phyloP scores from a whole-genome alignment of 139 green algal genomes.

The Micromonas commoda region DNA sequence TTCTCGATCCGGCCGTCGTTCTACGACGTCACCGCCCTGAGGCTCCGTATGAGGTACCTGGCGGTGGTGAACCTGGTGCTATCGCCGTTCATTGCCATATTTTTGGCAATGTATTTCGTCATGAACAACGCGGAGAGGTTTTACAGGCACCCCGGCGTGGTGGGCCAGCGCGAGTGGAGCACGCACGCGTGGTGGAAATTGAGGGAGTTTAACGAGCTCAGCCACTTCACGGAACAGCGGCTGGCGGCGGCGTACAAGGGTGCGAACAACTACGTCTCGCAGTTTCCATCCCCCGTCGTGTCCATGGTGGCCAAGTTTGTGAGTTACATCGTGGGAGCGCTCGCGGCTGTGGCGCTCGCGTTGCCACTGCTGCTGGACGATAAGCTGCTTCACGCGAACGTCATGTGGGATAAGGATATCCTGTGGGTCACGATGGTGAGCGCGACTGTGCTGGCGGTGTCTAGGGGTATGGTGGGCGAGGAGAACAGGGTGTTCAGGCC shows the following conservation, averaged over 20 bases:
- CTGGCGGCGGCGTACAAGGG: conserved; percentile 63
- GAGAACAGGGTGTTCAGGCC: conserved; percentile 67
- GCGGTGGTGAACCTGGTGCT: conserved; percentile 58
- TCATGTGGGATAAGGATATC: conserved; percentile 39
- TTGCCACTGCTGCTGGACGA: conserved; percentile 40
- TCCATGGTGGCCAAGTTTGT: conserved; percentile 67
- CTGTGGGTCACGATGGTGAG: conserved; percentile 47
- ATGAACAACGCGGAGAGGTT: conserved; percentile 86
- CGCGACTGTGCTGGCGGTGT: conserved; percentile 39
- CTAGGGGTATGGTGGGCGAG: conserved; percentile 36
- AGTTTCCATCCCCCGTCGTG: conserved; percentile 80
- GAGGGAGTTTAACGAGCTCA: conserved; percentile 92
- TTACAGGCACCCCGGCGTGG: conserved; percentile 70
- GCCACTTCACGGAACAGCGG: conserved; percentile 74
- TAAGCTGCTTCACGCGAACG: conserved; percentile 34
- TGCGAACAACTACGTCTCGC: conserved; percentile 72
- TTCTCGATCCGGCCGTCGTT: conserved; percentile 61
- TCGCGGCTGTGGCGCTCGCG: conserved; percentile 53
- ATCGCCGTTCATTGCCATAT: conserved; percentile 82
- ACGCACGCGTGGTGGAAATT: conserved; percentile 65
- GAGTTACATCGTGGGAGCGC: conserved; percentile 73
- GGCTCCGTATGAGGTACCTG: conserved; percentile 44
- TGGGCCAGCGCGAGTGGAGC: conserved; percentile 39
- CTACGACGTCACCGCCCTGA: conserved; percentile 45
- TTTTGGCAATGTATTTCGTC: conserved; percentile 91